Conservation (phyloP, 1,139 yeast species). For the Saccharomycopsis crataegensis region DNA sequence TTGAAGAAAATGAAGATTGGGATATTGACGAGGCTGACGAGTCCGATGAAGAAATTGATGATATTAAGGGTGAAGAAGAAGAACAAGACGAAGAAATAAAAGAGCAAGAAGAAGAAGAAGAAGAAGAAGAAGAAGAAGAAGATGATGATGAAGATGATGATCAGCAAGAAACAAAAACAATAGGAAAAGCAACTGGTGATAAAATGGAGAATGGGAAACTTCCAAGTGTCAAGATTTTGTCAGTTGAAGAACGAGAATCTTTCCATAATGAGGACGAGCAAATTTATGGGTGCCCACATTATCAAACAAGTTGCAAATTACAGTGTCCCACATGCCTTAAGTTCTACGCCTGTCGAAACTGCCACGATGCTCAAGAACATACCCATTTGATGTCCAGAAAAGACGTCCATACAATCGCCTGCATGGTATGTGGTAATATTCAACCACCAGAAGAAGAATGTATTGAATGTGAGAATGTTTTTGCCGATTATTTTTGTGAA, state of each 20-base stretch:
- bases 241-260: constrained; percentile 25
- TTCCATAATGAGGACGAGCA: constrained; percentile 39
- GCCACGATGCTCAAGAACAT: constrained; percentile 63
- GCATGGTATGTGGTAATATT: constrained; percentile 72
- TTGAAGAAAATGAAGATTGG: not conserved
- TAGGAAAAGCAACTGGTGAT: not conserved
- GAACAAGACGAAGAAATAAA: constrained; percentile 24
- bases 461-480: constrained; percentile 50
- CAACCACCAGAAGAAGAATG: constrained; percentile 72
- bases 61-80: constrained; percentile 22
- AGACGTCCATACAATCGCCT: constrained; percentile 60
- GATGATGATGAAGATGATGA: constrained; percentile 23
- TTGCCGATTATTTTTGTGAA: constrained; percentile 73
- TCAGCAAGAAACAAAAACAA: not conserved
- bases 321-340: constrained; percentile 69
- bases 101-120: constrained; percentile 24
- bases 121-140: constrained; percentile 23
- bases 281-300: constrained; percentile 73
- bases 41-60: constrained; percentile 22
- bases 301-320: constrained; percentile 74
- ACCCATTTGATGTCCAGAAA: constrained; percentile 59
- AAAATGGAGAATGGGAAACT: not conserved
- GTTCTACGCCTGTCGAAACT: constrained; percentile 79
- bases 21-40: constrained; percentile 19
- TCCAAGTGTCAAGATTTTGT: not conserved